These are phyloP conservation scores for Echinochloa phyllopogon DNA, from an alignment of 176 grass and related monocot genomes.

Conservation along the genomic window DNA sequence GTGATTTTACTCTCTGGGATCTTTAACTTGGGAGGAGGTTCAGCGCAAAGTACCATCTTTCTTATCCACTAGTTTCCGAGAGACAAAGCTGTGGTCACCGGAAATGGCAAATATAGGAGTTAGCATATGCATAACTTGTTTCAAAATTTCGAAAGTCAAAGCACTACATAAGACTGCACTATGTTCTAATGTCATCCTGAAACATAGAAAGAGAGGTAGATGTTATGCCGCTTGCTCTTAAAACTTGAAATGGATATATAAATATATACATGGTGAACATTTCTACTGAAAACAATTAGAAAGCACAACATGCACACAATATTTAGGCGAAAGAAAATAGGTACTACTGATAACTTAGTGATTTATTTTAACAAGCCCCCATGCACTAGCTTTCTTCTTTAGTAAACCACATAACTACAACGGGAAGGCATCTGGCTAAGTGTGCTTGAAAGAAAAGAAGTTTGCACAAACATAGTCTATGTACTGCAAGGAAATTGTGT, in stretches of 20 bases:
- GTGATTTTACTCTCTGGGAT: slow-evolving; percentile 21
- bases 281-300: slow-evolving; percentile 14
- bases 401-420: not conserved
- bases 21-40: not conserved
- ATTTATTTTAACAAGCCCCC: not conserved
- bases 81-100: slow-evolving; percentile 16
- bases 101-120: slow-evolving; percentile 9
- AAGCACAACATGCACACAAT: slow-evolving; percentile 14
- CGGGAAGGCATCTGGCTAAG: not conserved
- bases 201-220: not conserved
- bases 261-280: not conserved
- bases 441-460: not conserved
- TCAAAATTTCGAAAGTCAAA: not conserved
- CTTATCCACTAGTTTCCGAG: slow-evolving; percentile 5
- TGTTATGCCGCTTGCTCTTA: slow-evolving; percentile 10
- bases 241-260: slow-evolving; percentile 3
- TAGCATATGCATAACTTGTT: slow-evolving; percentile 23
- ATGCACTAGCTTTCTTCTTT: not conserved
- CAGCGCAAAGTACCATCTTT: slow-evolving; percentile 42
- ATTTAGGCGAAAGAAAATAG: slow-evolving; percentile 9
- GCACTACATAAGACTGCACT: slow-evolving; percentile 3
- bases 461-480: not conserved
- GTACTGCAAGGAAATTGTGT: not conserved
- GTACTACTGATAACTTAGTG: not conserved
- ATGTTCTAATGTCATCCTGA: not conserved